Evolutionary conservation across 2,329 filamentous ascomycete species (phyloP).

Genomic region (Aspergillus sp.): DNA sequence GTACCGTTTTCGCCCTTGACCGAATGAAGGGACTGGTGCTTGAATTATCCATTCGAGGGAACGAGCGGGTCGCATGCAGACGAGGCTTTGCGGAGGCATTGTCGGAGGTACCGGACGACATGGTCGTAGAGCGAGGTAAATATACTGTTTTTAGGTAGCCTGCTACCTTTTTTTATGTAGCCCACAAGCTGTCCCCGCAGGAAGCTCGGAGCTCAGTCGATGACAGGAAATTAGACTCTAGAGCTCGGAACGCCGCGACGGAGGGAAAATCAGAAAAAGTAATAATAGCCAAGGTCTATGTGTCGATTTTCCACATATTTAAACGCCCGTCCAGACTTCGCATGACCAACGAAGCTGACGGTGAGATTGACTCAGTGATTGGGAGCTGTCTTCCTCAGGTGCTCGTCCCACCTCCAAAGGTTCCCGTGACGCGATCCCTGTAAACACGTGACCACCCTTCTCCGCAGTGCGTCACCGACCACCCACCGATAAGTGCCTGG

Average conservation of each 20-base stretch:
- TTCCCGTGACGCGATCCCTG: constrained; percentile 1
- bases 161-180: background rate
- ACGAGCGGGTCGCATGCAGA: constrained; percentile 30
- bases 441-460: constrained; percentile 2
- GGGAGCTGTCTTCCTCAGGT: background rate
- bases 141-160: background rate
- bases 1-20: constrained; percentile 27
- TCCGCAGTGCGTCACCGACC: constrained; percentile 11
- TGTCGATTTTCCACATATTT: background rate
- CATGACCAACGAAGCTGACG: background rate
- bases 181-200: constrained; percentile 10
- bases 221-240: background rate
- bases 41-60: constrained; percentile 33
- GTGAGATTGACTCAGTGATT: background rate
- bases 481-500: background rate
- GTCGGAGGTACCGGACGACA: constrained; percentile 27
- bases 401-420: background rate
- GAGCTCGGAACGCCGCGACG: background rate
- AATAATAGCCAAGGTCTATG: background rate
- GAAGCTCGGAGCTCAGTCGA: constrained; percentile 1
- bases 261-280: background rate
- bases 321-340: background rate
- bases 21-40: constrained; percentile 24
- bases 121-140: constrained; percentile 8
- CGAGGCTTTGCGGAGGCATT: constrained; percentile 24